Conservation (phyloP, 768 basidiomycete genomes). For the Trametes cubensis region DNA sequence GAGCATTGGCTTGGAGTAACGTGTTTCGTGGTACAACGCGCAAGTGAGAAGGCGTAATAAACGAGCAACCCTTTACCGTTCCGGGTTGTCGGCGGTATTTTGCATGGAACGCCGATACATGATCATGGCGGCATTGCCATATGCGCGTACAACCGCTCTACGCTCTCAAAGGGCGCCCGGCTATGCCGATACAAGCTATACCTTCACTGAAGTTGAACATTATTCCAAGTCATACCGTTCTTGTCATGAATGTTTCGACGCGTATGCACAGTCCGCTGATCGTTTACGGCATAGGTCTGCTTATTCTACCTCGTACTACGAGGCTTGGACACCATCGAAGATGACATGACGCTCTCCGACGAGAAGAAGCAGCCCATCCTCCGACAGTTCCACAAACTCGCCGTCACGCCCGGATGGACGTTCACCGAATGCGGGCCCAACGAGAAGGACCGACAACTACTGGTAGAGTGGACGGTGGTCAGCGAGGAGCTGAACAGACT, state of each 20-base stretch:
- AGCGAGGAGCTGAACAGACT: conserved; percentile 79
- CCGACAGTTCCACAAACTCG: conserved; percentile 78
- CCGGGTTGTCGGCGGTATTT: too few species aligned
- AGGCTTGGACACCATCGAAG: conserved; percentile 95
- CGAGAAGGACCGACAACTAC: conserved; percentile 85
- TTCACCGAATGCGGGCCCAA: conserved; percentile 80
- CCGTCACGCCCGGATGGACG: conserved; percentile 82
- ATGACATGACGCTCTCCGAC: conserved; percentile 96
- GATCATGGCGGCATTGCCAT: too few species aligned
- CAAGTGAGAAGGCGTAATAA: too few species aligned
- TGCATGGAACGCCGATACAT: too few species aligned
- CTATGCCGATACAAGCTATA: too few species aligned
- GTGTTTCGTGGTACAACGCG: background rate
- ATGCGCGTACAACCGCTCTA: too few species aligned
- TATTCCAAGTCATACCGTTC: too few species aligned
- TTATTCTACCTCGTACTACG: conserved; percentile 94
- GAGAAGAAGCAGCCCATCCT: conserved; percentile 84
- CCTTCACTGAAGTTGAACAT: too few species aligned
- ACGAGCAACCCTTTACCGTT: too few species aligned
- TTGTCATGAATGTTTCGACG: too few species aligned
- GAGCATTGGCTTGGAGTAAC: too few species aligned
- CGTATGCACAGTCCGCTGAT: background rate
- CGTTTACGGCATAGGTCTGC: conserved; percentile 64
- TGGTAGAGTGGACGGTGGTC: conserved; percentile 81
- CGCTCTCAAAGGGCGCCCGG: too few species aligned